Evolutionary conservation across 1,139 yeast genomes (phyloP).

Genomic region (Pichia sp.): DNA sequence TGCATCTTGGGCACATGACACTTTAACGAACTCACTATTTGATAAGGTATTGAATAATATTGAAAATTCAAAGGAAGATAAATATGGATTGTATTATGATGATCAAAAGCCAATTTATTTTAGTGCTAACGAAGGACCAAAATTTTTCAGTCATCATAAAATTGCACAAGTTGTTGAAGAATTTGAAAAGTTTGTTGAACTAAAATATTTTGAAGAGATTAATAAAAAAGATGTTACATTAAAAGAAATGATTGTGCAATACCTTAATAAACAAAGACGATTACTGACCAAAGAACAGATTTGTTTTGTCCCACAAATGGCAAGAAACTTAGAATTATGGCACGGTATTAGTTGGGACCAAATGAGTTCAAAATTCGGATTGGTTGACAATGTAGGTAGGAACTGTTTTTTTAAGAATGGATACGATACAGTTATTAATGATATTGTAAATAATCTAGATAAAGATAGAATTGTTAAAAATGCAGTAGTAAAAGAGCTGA

Average conservation of each 20-base stretch:
- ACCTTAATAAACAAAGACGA: constrained; percentile 40
- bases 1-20: constrained; percentile 88
- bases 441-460: constrained; percentile 39
- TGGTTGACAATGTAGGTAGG: constrained; percentile 67
- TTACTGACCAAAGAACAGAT: constrained; percentile 49
- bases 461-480: constrained; percentile 35
- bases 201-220: constrained; percentile 44
- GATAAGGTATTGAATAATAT: constrained; percentile 38
- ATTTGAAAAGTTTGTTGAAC: constrained; percentile 53
- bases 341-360: constrained; percentile 64
- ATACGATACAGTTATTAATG: constrained; percentile 44
- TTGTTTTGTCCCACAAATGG: constrained; percentile 39
- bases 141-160: constrained; percentile 25
- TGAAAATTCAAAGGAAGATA: constrained; percentile 19
- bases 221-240: constrained; percentile 46
- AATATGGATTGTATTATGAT: constrained; percentile 38
- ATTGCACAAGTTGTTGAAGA: constrained; percentile 48
- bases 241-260: constrained; percentile 38
- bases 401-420: constrained; percentile 61
- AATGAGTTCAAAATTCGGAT: constrained; percentile 61
- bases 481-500: constrained; percentile 43
- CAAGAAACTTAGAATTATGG: constrained; percentile 63
- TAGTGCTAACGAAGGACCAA: constrained; percentile 28
- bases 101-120: constrained; percentile 36
- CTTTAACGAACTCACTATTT: constrained; percentile 59